These are phyloP conservation scores for Calonectria honghensis DNA, from an alignment of 2,329 filamentous ascomycete genomes.

Conservation along the genomic window DNA sequence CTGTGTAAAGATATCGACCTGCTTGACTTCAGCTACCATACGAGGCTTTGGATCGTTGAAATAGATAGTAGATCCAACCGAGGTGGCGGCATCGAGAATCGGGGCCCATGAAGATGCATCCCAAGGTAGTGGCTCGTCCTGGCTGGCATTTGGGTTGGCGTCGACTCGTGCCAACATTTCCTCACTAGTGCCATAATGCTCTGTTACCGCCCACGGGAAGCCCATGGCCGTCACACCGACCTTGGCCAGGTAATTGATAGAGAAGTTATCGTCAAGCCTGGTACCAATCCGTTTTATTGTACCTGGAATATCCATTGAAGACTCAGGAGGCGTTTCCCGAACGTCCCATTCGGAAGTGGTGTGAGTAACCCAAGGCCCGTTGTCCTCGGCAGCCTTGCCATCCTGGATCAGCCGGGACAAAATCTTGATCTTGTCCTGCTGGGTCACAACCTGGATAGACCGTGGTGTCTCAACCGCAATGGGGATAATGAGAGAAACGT, in stretches of 20 bases:
- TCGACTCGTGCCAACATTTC: slow-evolving; percentile 11
- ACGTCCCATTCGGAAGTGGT: background rate
- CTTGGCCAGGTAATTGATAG: slow-evolving; percentile 1
- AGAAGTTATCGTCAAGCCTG: slow-evolving; percentile 3
- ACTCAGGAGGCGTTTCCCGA: background rate
- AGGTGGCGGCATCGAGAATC: slow-evolving; percentile 11
- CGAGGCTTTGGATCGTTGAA: slow-evolving; percentile 9
- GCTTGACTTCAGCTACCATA: slow-evolving; percentile 1
- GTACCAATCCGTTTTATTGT: background rate
- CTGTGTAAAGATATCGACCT: slow-evolving; percentile 4
- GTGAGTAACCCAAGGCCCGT: background rate
- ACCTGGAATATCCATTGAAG: background rate
- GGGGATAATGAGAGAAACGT: background rate
- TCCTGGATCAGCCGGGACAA: background rate
- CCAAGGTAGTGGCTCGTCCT: background rate
- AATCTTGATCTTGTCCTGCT: background rate
- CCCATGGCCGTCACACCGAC: slow-evolving; percentile 4
- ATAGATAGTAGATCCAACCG: slow-evolving; percentile 11
- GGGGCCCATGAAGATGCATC: slow-evolving; percentile 16
- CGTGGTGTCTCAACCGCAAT: background rate
- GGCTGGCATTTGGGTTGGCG: background rate
- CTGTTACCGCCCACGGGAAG: slow-evolving; percentile 2
- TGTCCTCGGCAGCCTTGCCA: no score
- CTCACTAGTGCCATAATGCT: background rate
- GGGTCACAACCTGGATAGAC: background rate